phyloP scores from a whole-genome alignment of 441 rosid species.

The Pelargonium cotyledonis region DNA sequence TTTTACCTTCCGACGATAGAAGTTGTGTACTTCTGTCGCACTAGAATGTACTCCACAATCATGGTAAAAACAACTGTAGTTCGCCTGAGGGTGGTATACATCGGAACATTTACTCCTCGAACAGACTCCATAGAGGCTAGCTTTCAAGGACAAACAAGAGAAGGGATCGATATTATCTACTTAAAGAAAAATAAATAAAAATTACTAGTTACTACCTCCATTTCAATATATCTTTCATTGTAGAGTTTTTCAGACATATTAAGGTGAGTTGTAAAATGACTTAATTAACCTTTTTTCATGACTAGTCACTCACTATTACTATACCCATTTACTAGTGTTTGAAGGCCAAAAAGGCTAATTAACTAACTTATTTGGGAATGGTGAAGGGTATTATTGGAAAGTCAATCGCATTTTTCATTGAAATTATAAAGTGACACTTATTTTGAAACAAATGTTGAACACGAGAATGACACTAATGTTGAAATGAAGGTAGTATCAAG shows the following conservation, averaged over 20 bases:
- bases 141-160: constrained; percentile 45
- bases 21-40: constrained; percentile 65
- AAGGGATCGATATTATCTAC: constrained; percentile 19
- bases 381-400: too few relatives aligned
- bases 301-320: too few relatives aligned
- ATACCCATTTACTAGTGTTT: too few relatives aligned
- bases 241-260: background rate
- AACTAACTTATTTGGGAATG: too few relatives aligned
- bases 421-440: background rate
- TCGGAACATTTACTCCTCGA: constrained; percentile 97
- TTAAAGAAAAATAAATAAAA: background rate
- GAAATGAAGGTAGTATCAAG: background rate
- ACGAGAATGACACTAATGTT: background rate
- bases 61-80: constrained; percentile 89
- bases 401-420: too few relatives aligned
- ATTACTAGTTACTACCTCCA: background rate
- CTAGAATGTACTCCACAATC: constrained; percentile 72
- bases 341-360: too few relatives aligned
- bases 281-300: too few relatives aligned
- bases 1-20: constrained; percentile 73
- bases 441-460: background rate
- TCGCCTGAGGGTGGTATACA: constrained; percentile 95
- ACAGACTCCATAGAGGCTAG: constrained; percentile 86
- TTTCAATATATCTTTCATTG: background rate
- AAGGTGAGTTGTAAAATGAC: too few relatives aligned